A percentile compares a stretch with the other conserved stretches of the same genome.
Evolutionary conservation across 2,329 filamentous ascomycete genomes (phyloP).

Genomic region (Zymoseptoria passerinii): DNA sequence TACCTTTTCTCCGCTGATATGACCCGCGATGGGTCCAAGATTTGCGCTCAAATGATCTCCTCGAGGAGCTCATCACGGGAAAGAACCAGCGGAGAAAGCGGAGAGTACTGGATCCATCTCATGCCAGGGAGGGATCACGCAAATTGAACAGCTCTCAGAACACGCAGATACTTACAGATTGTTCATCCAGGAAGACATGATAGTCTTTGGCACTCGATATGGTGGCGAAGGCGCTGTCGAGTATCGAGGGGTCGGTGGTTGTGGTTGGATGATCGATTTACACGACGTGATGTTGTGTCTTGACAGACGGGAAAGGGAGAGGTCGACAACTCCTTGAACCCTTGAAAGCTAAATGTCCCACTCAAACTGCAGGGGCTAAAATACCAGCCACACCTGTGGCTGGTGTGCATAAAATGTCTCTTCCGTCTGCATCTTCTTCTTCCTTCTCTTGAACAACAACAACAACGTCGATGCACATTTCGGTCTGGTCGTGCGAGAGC

Average conservation of each 20-base stretch:
- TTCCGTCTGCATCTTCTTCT: background rate
- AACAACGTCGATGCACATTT: background rate
- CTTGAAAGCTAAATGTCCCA: background rate
- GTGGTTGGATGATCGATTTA: background rate
- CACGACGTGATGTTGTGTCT: constrained; percentile 33
- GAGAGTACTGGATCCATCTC: constrained; percentile 9
- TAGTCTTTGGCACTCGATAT: constrained; percentile 64
- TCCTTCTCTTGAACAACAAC: background rate
- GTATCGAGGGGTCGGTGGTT: constrained; percentile 44
- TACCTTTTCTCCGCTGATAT: background rate
- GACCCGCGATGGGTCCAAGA: background rate
- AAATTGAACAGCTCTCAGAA: constrained; percentile 12
- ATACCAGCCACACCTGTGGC: background rate
- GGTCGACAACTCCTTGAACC: background rate
- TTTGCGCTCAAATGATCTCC: background rate
- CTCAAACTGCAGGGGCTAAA: background rate
- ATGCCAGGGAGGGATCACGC: constrained; percentile 17
- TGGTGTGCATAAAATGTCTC: background rate
- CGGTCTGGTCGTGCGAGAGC: background rate
- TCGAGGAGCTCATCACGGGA: background rate
- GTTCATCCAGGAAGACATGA: constrained; percentile 33
- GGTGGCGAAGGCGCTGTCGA: constrained; percentile 60
- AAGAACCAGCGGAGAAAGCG: constrained; percentile 7
- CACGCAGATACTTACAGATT: constrained; percentile 28
- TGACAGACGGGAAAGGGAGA: background rate